Base-by-base conservation (phyloP, 768 basidiomycete genomes). In the Boletus speciosus region DNA sequence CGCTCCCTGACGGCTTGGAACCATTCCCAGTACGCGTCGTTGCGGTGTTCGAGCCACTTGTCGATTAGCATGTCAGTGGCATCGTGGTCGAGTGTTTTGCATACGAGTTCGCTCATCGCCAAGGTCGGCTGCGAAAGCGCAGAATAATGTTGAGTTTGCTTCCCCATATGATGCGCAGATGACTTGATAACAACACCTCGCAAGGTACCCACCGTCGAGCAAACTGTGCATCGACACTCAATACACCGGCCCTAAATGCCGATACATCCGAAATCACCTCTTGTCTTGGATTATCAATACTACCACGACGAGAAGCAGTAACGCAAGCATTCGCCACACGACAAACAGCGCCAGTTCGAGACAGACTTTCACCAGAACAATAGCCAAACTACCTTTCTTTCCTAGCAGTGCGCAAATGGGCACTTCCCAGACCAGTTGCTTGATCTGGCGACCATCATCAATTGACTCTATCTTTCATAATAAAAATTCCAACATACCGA, bases 11-110 rank as follows among this genome's bases (percentile, higher is more conserved):
- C 79, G 52, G 80, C 81, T 57, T 76, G 77, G 61, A 90, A 90
- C 88, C 88, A 90, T 50, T 88, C 85, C 68, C 81, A 81, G 66
- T 89, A 89, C 43, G 82, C 79, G 73, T 88, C 85, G 57, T 86
- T 82, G 63, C 81, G 81, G 64, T 88, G 85, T 65, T 89, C 86
- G 42, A 90, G 84, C 88, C 88, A 90, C 68, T 84, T 86, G 76
- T 90, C 86, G 72, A 90, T 89, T 61, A 90, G 82, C 73, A 82
- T 77, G 73, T 88, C 85, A 1, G 87, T 88, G 16, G 83, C 78
- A 60, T 87, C 84, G 73, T 87, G 83, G 71, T 86, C 85, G 52
- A 90, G 78, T 6, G 85, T 87, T 39, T 86, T 89, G 72, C 84
- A 84, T 50, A 89, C 82, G 46, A 90, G 86, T 73, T 90, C 87